A percentile compares a stretch with the other conserved stretches of the same genome.
phyloP scores from a whole-genome alignment of 306 rosid genomes.

The Vicia villosa region DNA sequence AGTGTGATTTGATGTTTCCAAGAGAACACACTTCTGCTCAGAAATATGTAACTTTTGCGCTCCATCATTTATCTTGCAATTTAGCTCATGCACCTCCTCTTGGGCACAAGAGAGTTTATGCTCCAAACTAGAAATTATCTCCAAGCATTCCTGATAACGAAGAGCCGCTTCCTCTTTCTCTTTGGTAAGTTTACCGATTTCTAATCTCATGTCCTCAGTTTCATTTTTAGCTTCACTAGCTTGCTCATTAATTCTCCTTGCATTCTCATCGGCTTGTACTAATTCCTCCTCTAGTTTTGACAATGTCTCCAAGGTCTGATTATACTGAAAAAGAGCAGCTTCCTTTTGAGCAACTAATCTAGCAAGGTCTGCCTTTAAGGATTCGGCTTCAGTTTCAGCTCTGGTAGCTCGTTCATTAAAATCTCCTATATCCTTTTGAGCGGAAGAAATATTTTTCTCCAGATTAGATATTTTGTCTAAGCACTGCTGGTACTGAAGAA shows the following conservation, averaged over 20 bases:
- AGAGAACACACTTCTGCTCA: constrained; percentile 63
- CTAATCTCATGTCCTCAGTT: constrained; percentile 61
- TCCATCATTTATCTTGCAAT: constrained; percentile 57
- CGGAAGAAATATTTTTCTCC: constrained; percentile 57
- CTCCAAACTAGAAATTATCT: constrained; percentile 68
- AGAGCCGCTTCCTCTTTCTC: constrained; percentile 85
- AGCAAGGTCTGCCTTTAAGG: constrained; percentile 65
- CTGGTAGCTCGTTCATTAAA: constrained; percentile 63
- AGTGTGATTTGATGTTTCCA: constrained; percentile 72
- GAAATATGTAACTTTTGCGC: constrained; percentile 62
- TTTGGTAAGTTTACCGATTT: constrained; percentile 55
- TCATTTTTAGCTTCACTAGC: constrained; percentile 63
- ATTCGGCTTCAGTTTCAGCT: constrained; percentile 70
- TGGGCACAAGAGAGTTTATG: constrained; percentile 57
- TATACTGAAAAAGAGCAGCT: constrained; percentile 58
- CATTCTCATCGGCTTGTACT: constrained; percentile 62
- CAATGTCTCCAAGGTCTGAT: constrained; percentile 52
- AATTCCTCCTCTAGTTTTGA: constrained; percentile 59
- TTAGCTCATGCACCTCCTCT: constrained; percentile 68
- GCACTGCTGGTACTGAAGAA: constrained; percentile 74
- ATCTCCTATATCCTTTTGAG: constrained; percentile 64
- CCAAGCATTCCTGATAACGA: constrained; percentile 69
- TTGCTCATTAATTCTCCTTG: constrained; percentile 51
- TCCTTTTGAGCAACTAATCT: constrained; percentile 68
- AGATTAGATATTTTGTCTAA: constrained; percentile 60